Base-by-base conservation (phyloP, 495 filamentous ascomycete species). In the Penicillium cinerascens region DNA sequence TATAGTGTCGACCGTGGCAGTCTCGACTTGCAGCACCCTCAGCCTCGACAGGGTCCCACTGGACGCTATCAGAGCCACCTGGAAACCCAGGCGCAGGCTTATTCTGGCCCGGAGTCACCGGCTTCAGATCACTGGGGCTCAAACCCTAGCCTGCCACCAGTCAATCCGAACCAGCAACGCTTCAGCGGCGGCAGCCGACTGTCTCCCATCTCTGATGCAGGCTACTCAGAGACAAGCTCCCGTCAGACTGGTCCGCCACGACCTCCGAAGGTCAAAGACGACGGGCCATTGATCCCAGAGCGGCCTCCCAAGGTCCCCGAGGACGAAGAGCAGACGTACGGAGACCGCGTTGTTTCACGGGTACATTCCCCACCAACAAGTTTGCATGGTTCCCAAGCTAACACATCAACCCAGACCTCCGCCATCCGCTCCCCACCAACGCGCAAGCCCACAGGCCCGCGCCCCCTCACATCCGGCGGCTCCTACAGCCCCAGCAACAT, bases 1-100 rank as follows among this genome's bases (percentile, higher is more conserved):
- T 96, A 96, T 65, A 84, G 88, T 61, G 89, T 89, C 16, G 88
- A 96, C 68, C 89, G 92, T 44, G 88, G 93, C 65, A 95, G 89
- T 41, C 71, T 95, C 25, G 91, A 92, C 61, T 73, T 97, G 6
- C 85, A 92, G 65, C 92, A 97, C 69, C 92, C 92, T 15, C 92
- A 97, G 64, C 92, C 92, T 23, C 83, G 89, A 13, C 87, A 82
- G 48, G 90, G 90, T 0, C 86, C 89, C 23, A 91, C 89, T 9
- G 84, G 86, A 52, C 86, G 87, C 23, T 91, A 91, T 66, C 87
- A 92, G 64, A 83, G 81, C 8, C 83, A 86, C 5, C 78, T 96
- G 4, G 92, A 97, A 66, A 82, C 78, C 6, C 83, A 91, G 61
- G 92, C 91, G 9, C 80, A 87, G 44, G 78, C 83, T 16, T 95